A percentile compares a stretch with the other conserved stretches of the same genome.
Evolutionary conservation across 306 rosid species (phyloP).

Genomic region (Vachellia pachyceras): DNA sequence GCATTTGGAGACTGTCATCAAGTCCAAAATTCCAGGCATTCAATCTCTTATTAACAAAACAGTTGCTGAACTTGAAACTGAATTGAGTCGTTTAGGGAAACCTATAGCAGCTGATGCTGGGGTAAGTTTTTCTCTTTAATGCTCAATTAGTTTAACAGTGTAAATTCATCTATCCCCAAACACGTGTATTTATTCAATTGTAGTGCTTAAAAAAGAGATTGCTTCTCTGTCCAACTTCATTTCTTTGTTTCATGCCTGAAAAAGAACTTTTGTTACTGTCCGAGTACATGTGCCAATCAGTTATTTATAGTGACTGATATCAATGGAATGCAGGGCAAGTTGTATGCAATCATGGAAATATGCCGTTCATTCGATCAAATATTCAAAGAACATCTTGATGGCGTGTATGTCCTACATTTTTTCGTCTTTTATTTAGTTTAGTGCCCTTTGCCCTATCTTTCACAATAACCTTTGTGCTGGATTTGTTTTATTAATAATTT

Average conservation of each 20-base stretch:
- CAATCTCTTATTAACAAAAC: slow-evolving; percentile 92
- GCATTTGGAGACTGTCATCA: slow-evolving; percentile 98
- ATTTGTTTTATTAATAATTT: slow-evolving; percentile 17
- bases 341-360: slow-evolving; percentile 92
- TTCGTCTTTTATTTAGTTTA: slow-evolving; percentile 3
- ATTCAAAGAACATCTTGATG: slow-evolving; percentile 96
- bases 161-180: neutral
- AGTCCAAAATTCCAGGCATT: slow-evolving; percentile 92
- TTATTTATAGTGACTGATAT: slow-evolving; percentile 26
- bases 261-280: neutral
- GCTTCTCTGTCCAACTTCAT: neutral
- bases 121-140: slow-evolving; percentile 55
- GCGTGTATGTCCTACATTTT: slow-evolving; percentile 68
- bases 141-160: no score
- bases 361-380: slow-evolving; percentile 84
- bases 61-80: slow-evolving; percentile 81
- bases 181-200: neutral
- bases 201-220: slow-evolving; percentile 9
- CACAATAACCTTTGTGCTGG: slow-evolving; percentile 12
- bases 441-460: slow-evolving; percentile 11
- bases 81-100: slow-evolving; percentile 87
- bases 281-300: neutral
- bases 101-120: slow-evolving; percentile 90
- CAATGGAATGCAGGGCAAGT: slow-evolving; percentile 72
- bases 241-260: neutral